Evolutionary conservation across 768 basidiomycete genomes (phyloP), one percentile per base, ranked within the genome.

Genomic region (Termitomyces heimii): DNA sequence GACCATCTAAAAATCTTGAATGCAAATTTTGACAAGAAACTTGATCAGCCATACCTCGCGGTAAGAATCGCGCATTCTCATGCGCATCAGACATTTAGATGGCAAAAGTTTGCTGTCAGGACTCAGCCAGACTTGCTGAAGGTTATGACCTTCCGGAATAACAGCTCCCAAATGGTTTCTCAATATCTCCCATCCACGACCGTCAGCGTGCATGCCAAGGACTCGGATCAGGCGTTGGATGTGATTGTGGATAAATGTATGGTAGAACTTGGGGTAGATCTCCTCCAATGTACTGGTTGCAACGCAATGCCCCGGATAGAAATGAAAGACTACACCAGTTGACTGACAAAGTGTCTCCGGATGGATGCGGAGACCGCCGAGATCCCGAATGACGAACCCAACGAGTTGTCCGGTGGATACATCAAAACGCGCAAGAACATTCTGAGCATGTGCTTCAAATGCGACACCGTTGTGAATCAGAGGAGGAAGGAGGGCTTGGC

Each of bases 381-480:
- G 73, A 62, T 84, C 83, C 34, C 83, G 80, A 55, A 82, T 62
- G 31, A 83, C 73, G 63, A 84, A 82, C 18, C 82, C 82, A 18
- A 71, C 67, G 9, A 77, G 70, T 50, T 72, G 71, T 32, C 76
- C 74, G 1, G 79, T 77, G 13, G 65, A 53, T 2, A 65, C 59
- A 57, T 81, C 73, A 54, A 81, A 75, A 22, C 82, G 79, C 37
- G 75, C 73, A 7, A 82, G 75, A 18, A 78, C 72, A 62, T 83
- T 84, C 58, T 84, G 83, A 1, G 82, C 80, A 64, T 84, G 83
- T 10, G 81, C 83, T 67, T 84, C 83, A 52, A 84, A 82, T 7
- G 79, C 78, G n/a, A 83, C 78, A 4, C 82, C 82, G 50, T 84
- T 81, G 42, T 77, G 55, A 14, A 84, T 67, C 39, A 82, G 65